Conservation (phyloP, 2,329 filamentous ascomycete species). For the Tolypocladium pustulatum region DNA sequence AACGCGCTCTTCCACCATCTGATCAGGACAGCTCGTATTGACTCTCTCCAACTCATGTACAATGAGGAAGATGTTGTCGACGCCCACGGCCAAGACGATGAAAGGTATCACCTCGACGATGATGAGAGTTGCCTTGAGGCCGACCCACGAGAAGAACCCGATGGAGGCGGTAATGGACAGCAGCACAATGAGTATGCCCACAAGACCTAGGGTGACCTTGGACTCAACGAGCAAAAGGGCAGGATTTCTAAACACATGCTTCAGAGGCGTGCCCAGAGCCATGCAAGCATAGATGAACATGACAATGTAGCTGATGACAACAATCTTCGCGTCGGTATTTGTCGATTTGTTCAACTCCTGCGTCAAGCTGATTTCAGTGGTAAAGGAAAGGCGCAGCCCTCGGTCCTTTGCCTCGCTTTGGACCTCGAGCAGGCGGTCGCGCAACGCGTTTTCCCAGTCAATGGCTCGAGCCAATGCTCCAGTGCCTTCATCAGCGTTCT, state of each 20-base stretch:
- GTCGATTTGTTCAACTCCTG: conserved; percentile 96
- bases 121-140: conserved; percentile 90
- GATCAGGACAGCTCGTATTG: conserved; percentile 84
- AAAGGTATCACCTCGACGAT: conserved; percentile 99
- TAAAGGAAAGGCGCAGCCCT: conserved; percentile 84
- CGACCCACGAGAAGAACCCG: conserved; percentile 82
- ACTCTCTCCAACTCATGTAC: conserved; percentile 96
- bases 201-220: conserved; percentile 91
- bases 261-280: conserved; percentile 76
- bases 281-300: conserved; percentile 98
- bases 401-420: conserved; percentile 69
- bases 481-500: conserved; percentile 69
- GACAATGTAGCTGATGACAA: conserved; percentile 92
- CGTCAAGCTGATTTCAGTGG: conserved; percentile 87
- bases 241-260: conserved; percentile 71
- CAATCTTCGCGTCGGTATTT: conserved; percentile 95
- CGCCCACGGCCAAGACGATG: conserved; percentile 88
- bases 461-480: conserved; percentile 62
- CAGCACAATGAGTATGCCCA: conserved; percentile 87
- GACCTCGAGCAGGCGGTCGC: conserved; percentile 61
- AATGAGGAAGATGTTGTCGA: conserved; percentile 98
- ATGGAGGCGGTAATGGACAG: conserved; percentile 97
- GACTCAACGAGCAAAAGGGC: conserved; percentile 82
- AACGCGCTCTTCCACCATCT: conserved; percentile 75
- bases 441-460: conserved; percentile 80